Conservation (phyloP, 768 basidiomycete species). For the Trichaptum fuscoviolaceum region DNA sequence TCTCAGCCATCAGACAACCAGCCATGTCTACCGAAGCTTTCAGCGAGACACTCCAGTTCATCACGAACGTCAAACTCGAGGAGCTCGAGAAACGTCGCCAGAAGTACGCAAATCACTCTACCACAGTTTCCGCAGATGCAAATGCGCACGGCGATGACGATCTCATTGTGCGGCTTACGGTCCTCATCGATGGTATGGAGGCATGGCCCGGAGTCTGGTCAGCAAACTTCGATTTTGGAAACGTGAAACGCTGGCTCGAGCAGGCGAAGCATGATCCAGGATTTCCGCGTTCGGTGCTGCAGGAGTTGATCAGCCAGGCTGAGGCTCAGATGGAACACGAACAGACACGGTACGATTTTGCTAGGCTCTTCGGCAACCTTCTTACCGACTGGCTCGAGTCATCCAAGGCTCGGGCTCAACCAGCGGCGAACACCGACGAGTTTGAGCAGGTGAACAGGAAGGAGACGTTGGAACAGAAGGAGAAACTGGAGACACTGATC, state of each 20-base stretch:
- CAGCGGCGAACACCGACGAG: background rate
- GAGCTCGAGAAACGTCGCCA: constrained; percentile 37
- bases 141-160: background rate
- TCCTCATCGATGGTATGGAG: constrained; percentile 1
- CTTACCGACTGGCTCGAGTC: constrained; percentile 37
- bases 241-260: constrained; percentile 32
- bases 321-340: constrained; percentile 35
- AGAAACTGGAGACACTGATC: constrained; percentile 34
- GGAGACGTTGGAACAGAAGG: constrained; percentile 25
- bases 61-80: constrained; percentile 38
- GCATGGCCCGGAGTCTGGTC: background rate
- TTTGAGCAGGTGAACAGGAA: constrained; percentile 4
- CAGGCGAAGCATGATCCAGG: constrained; percentile 38
- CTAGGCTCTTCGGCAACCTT: constrained; percentile 36
- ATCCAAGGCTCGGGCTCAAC: constrained; percentile 7
- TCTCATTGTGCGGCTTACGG: background rate
- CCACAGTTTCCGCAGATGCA: background rate
- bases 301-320: constrained; percentile 33
- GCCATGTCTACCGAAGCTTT: constrained; percentile 18
- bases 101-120: constrained; percentile 29
- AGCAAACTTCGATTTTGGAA: constrained; percentile 23
- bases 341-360: constrained; percentile 34
- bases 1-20: background rate
- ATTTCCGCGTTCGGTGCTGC: constrained; percentile 30
- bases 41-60: constrained; percentile 36